Percentiles rank a stretch among this genome's conserved stretches.
phyloP scores from a whole-genome alignment of 2,329 filamentous ascomycete genomes.

The Ploettnerulaceae sp. region DNA sequence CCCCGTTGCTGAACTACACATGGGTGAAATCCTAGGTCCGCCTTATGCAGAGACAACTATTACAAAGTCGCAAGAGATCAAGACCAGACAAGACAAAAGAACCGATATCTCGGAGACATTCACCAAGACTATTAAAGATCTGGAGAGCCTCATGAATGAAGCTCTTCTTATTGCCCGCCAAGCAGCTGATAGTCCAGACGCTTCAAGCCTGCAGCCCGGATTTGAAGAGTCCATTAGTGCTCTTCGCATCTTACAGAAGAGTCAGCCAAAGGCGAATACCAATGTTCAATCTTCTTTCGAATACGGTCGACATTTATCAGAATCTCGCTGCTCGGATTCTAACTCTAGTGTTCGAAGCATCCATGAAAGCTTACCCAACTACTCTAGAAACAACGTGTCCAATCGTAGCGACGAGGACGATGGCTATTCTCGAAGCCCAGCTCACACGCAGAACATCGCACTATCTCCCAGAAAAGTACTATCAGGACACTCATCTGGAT shows the following conservation, averaged over 20 bases:
- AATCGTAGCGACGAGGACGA: conserved; percentile 15
- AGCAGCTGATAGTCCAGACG: conserved; percentile 29
- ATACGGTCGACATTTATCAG: not conserved
- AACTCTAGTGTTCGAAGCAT: conserved; percentile 23
- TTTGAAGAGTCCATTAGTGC: conserved; percentile 20
- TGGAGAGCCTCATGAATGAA: conserved; percentile 35
- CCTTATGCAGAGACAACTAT: conserved; percentile 4
- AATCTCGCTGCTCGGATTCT: conserved; percentile 13
- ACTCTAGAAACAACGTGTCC: conserved; percentile 21
- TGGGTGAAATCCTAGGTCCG: conserved; percentile 13
- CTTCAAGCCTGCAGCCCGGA: conserved; percentile 18
- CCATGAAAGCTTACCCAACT: conserved; percentile 29
- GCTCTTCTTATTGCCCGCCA: conserved; percentile 36
- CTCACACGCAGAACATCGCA: not conserved
- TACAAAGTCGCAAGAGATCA: not conserved
- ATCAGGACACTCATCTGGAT: conserved; percentile 8
- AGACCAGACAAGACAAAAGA: conserved; percentile 9
- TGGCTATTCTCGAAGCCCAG: not conserved
- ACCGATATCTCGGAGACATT: conserved; percentile 29
- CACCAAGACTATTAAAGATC: conserved; percentile 34
- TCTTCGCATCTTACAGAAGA: conserved; percentile 22
- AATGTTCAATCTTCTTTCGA: not conserved
- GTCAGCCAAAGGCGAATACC: not conserved
- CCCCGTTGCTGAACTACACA: conserved; percentile 16
- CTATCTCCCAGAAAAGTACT: conserved; percentile 1